A percentile compares a stretch with the other conserved stretches of the same genome.
Evolutionary conservation across 2,329 filamentous ascomycete genomes (phyloP).

Genomic region (Beauveria medogensis): DNA sequence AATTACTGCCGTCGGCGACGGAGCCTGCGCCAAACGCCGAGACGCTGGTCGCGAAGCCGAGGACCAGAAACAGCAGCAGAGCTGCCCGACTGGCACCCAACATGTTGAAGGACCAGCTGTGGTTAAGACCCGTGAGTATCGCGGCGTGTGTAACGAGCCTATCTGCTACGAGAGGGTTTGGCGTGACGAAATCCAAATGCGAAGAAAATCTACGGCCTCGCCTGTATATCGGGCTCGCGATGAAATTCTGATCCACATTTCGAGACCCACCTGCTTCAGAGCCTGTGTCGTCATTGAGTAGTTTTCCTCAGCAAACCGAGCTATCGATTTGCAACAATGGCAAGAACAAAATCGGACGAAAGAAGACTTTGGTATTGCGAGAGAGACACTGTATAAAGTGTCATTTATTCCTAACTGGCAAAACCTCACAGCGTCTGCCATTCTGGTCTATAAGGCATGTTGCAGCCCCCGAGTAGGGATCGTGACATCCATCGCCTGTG

Average conservation of each 20-base stretch:
- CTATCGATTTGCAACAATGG: neutral
- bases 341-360: neutral
- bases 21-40: slow-evolving; percentile 32
- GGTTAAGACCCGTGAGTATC: neutral
- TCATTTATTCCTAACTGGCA: too few relatives aligned
- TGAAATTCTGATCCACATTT: slow-evolving; percentile 1
- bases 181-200: too few relatives aligned
- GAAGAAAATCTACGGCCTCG: neutral
- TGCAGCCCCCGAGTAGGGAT: too few relatives aligned
- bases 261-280: neutral
- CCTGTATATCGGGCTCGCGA: neutral
- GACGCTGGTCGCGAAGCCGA: slow-evolving; percentile 22
- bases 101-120: neutral
- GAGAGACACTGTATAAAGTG: too few relatives aligned
- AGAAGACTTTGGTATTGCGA: too few relatives aligned
- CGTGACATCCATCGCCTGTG: too few relatives aligned
- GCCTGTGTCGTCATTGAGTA: neutral
- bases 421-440: neutral
- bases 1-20: slow-evolving; percentile 28
- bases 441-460: too few relatives aligned
- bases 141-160: neutral
- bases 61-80: slow-evolving; percentile 15
- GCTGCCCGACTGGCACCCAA: neutral
- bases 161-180: neutral
- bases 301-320: neutral